These are phyloP conservation scores for Periconia digitata DNA, from an alignment of 2,329 filamentous ascomycete genomes.

Conservation along the genomic window DNA sequence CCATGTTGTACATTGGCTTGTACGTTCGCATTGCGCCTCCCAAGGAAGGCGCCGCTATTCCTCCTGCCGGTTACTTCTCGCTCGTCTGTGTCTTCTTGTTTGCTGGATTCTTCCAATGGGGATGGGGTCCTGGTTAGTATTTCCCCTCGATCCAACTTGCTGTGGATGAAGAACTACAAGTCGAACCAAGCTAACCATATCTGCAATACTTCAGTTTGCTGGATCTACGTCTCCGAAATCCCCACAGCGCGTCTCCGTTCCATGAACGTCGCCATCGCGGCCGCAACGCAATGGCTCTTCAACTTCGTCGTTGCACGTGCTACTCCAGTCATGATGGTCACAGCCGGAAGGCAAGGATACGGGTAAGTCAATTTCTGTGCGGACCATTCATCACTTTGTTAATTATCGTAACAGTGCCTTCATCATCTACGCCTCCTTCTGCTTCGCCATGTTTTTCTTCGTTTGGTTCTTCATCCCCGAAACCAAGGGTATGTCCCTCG, in stretches of 20 bases:
- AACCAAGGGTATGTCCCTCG: conserved; percentile 66
- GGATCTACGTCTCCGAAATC: conserved; percentile 73
- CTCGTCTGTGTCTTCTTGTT: conserved; percentile 74
- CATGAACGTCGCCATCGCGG: conserved; percentile 68
- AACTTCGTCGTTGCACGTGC: conserved; percentile 72
- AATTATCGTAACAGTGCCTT: conserved; percentile 57
- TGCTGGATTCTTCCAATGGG: conserved; percentile 63
- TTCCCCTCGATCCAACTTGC: too few species aligned
- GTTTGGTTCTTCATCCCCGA: conserved; percentile 71
- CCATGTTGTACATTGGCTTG: conserved; percentile 72
- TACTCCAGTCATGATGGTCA: conserved; percentile 67
- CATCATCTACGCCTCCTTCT: conserved; percentile 69
- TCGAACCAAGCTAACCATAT: too few species aligned
- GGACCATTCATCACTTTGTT: background rate
- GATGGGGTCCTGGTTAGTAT: conserved; percentile 59
- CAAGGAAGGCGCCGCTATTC: conserved; percentile 55
- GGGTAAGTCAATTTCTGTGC: conserved; percentile 40
- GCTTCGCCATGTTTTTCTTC: conserved; percentile 65
- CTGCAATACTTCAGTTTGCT: conserved; percentile 53
- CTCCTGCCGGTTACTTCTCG: conserved; percentile 68
- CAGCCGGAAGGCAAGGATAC: conserved; percentile 52
- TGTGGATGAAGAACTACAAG: too few species aligned
- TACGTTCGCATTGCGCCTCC: conserved; percentile 67
- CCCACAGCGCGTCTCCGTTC: conserved; percentile 66
- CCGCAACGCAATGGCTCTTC: conserved; percentile 72